Evolutionary conservation across 208 protist genomes (phyloP), one percentile per base, ranked within the genome.

Genomic region (Wallacemonas collosoma): DNA sequence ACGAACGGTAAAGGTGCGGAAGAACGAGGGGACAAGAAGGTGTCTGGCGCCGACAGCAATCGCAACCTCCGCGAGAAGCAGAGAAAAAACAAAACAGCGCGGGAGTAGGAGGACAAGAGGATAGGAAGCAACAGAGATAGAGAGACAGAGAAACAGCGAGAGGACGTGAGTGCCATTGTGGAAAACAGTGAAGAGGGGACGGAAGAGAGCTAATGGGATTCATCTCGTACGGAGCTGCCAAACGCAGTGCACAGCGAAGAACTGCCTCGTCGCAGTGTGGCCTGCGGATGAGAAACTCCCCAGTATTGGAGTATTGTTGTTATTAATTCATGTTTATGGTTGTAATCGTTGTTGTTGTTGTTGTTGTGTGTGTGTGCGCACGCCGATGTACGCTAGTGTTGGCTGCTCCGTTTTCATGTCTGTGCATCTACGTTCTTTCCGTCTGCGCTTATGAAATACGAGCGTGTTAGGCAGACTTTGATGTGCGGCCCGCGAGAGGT

Each of bases 401-500:
- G 26, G 26, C 26, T 26, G 26, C 26, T 26, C 26, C 26, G 26
- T 26, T 26, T 26, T 26, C 26, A 26, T 26, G 26, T 26, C 26
- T 26, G 26, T 26, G 26, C 26, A 26, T 26, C 26, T 0, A 0
- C 26, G 26, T 26, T 26, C 26, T 26, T 26, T 26, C 26, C 26
- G 26, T 26, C 26, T 26, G 26, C 26, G 26, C 26, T 26, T 26
- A 26, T 26, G 26, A 26, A 26, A 26, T 26, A 26, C 26, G 26
- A 26, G 26, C 26, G 26, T 26, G 26, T 26, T 39, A 65, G 54
- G 35, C 12, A 55, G 47, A 2, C 45, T 57, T 66, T 12, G 38
- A 4, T 11, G 8, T 65, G 14, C n/a, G 57, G 2, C 74, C 81
- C 8, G 72, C 73, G 64, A 86, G 68, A 44, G 76, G 72, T 12